Base-by-base conservation (phyloP, 345 rosid species). In the Mangifera indica region DNA sequence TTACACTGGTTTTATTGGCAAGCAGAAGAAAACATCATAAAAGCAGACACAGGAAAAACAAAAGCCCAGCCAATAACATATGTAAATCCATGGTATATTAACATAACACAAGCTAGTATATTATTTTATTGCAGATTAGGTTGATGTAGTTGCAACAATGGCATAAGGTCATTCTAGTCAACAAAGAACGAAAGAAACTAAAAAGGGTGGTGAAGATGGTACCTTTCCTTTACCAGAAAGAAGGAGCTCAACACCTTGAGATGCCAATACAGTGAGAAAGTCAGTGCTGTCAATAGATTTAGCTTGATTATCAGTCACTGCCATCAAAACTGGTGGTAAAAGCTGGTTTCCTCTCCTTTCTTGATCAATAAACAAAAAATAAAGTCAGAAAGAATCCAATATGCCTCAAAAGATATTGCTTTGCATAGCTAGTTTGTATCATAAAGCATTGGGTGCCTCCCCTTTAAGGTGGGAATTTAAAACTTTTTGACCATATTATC, bases 161-260 rank as follows among this genome's bases (percentile, higher is more conserved):
- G 54, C 10, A 14, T 21, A 24, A 45, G 24, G 4, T 3, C 37
- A 65, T 9, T 48, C 10, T 24, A 24, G 7, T 17, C 5, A 32
- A 34, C 0, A 18, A 60, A 4, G 57, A 5, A 24, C 60, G 18
- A 12, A 9, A 53, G 14, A 34, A 21, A 10, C 3, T 17, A 62
- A 70, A 55, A 59, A 11, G 25, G 10, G 18, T 48, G 59, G 14
- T 66, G 8, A 0, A 20, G 25, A 57, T 8, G 15, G 64, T 82
- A 86, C 94, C 89, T 81, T 77, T 69, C 82, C 84, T 65, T 82
- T 77, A 78, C 63, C 76, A 7, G 94, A 87, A 53, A 81, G 70
- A 71, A 89, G 89, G 71, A 80, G 87, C 66, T 87, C 87, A 67
- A 89, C 79, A 56, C 85, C 94, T 74, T 80, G 76, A 69, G 92